Conservation (phyloP, 164 flowering plant species). For the Tetrastigma voinierianum region DNA sequence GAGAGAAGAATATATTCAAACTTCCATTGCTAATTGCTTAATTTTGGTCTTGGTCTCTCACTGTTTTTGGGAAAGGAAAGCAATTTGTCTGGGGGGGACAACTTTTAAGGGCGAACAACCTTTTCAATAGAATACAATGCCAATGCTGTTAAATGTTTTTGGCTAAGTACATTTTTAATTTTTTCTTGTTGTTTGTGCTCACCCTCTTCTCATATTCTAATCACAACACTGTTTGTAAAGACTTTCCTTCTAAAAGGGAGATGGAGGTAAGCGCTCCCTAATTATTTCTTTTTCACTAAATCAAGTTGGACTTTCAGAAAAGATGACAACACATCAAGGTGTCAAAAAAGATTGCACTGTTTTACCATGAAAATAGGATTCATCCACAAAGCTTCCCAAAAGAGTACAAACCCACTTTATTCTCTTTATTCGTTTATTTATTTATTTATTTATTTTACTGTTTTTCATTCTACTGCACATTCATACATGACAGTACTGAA, state of each 20-base stretch:
- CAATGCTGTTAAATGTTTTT: constrained; percentile 2
- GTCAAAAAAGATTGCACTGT: constrained; percentile 17
- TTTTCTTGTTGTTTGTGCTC: constrained; percentile 40
- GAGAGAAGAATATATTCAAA: background rate
- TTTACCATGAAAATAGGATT: constrained; percentile 28
- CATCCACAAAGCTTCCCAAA: background rate
- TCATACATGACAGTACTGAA: background rate
- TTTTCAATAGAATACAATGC: constrained; percentile 32
- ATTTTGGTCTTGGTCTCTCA: background rate
- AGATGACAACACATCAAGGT: constrained; percentile 14
- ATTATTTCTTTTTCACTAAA: constrained; percentile 17
- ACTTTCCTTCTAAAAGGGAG: constrained; percentile 19
- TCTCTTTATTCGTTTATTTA: background rate
- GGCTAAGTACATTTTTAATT: constrained; percentile 19
- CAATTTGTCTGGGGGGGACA: constrained; percentile 14
- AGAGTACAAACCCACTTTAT: constrained; percentile 15
- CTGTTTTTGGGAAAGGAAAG: constrained; percentile 19
- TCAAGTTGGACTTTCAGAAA: constrained; percentile 19
- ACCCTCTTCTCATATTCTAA: constrained; percentile 3
- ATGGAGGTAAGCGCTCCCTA: constrained; percentile 15
- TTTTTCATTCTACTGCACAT: background rate
- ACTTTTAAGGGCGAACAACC: constrained; percentile 15
- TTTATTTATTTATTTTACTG: background rate
- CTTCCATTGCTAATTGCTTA: background rate
- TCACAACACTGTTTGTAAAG: constrained; percentile 2